Evolutionary conservation across 2,329 filamentous ascomycete species (phyloP).

Genomic region (Aspergillus proliferans): DNA sequence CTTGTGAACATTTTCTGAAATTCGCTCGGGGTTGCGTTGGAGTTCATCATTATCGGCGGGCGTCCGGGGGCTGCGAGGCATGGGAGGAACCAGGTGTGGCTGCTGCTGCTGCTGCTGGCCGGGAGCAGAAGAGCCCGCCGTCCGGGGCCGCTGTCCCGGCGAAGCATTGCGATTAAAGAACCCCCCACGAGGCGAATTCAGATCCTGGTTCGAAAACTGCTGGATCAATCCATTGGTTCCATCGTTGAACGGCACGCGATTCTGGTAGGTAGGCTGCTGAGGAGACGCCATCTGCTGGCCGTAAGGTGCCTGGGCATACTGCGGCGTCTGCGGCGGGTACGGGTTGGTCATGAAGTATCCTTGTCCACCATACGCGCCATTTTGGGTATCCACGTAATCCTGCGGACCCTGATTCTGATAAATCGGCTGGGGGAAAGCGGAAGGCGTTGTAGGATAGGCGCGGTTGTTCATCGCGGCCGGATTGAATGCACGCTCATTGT

Average conservation of each 20-base stretch:
- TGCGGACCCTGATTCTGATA: constrained; percentile 56
- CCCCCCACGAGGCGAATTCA: constrained; percentile 65
- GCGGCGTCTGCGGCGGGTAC: constrained; percentile 48
- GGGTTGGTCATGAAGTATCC: constrained; percentile 60
- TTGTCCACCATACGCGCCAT: constrained; percentile 32
- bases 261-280: constrained; percentile 50
- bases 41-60: constrained; percentile 64
- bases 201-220: constrained; percentile 94
- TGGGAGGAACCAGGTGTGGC: constrained; percentile 60
- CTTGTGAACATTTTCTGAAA: constrained; percentile 79
- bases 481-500: constrained; percentile 60
- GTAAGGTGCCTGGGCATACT: constrained; percentile 46
- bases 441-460: constrained; percentile 80
- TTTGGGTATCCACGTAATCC: constrained; percentile 53
- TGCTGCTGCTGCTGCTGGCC: constrained; percentile 49
- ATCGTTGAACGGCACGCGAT: constrained; percentile 53
- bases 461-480: constrained; percentile 53
- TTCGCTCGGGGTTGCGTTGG: constrained; percentile 72
- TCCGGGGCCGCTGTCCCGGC: constrained; percentile 72
- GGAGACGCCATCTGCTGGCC: constrained; percentile 50
- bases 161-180: constrained; percentile 65
- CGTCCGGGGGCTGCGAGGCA: constrained; percentile 53
- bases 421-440: constrained; percentile 91
- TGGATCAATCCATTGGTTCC: constrained; percentile 86
- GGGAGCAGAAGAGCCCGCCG: constrained; percentile 58